Base-by-base conservation (phyloP, 192 early-diverging fungal genomes). In the Gryganskiella cystojenkinii region DNA sequence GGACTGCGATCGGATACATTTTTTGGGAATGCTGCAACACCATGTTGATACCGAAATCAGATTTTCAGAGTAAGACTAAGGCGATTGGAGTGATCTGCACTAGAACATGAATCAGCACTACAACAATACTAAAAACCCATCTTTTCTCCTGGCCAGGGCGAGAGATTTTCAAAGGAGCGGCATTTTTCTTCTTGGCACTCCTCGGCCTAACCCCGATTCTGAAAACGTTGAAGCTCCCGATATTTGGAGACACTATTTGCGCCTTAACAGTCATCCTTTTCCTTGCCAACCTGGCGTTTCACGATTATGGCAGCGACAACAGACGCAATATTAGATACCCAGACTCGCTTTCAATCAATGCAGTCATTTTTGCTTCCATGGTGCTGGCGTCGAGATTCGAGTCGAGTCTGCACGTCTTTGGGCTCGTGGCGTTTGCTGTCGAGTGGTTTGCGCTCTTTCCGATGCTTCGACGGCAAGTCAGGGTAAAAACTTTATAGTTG, bases 371-470 rank as follows among this genome's bases (percentile, higher is more conserved):
- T 79, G 96, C 95, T 0, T 94, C 94, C 15, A 94, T 98, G 2
- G 82, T 99, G 11, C 81, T 99, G 19, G 95, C 95, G 0, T 98
- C 96, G 4, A 85, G 94, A 56, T 83, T 98, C 25, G 37, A 87
- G 58, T 91, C 89, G 61, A 93, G 96, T 65, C 58, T 90, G 22
- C 87, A 92, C 72, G 96, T 97, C 2, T 97, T 95, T 85, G 91
- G 90, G 0, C 87, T 99, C 56, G 82, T 98, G 82, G 81, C 90
- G 0, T 92, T 95, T 84, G 93, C 95, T 30, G 88, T 99, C 13
- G 85, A 91, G 62, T 93, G 95, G 88, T 99, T 99, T 84, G 96
- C 91, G 1, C 76, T 99, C 22, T 95, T 98, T 70, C 98, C 98
- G 0, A 95, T 97, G 45, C 90, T 96, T 56, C 86, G 95, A n/a